Percentiles rank a stretch among this genome's conserved stretches.
Evolutionary conservation across 2,329 filamentous ascomycete genomes (phyloP).

Genomic region (Colletotrichum nymphaeae): DNA sequence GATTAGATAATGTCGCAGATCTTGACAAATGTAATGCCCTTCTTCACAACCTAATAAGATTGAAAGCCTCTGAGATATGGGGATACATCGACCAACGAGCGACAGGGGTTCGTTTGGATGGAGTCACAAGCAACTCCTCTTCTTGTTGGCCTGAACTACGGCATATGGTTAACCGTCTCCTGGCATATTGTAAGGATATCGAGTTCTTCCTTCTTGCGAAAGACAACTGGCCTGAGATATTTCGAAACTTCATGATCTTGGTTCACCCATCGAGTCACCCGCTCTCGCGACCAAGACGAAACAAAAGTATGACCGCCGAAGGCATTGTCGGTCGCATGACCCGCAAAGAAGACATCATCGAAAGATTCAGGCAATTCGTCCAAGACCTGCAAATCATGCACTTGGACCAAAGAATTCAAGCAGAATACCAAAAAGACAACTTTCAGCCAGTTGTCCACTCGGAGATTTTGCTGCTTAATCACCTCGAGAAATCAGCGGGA

Average conservation of each 20-base stretch:
- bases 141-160: constrained; percentile 1
- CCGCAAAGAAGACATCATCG: neutral
- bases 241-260: constrained; percentile 43
- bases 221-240: constrained; percentile 45
- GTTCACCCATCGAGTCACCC: constrained; percentile 41
- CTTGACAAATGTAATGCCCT: neutral
- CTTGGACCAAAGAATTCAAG: constrained; percentile 40
- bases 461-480: constrained; percentile 41
- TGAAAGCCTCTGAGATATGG: neutral
- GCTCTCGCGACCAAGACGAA: constrained; percentile 34
- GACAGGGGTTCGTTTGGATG: neutral
- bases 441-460: constrained; percentile 49
- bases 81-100: neutral
- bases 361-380: neutral
- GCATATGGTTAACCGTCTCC: neutral
- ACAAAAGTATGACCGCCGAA: constrained; percentile 36
- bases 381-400: constrained; percentile 38
- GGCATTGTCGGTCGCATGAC: constrained; percentile 42
- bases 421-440: neutral
- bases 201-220: neutral
- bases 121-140: neutral
- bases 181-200: neutral
- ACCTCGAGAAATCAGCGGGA: neutral
- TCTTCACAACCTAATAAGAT: neutral
- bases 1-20: neutral